Conservation (phyloP, 148 eudicot species). For the Suaeda aralocaspica region DNA sequence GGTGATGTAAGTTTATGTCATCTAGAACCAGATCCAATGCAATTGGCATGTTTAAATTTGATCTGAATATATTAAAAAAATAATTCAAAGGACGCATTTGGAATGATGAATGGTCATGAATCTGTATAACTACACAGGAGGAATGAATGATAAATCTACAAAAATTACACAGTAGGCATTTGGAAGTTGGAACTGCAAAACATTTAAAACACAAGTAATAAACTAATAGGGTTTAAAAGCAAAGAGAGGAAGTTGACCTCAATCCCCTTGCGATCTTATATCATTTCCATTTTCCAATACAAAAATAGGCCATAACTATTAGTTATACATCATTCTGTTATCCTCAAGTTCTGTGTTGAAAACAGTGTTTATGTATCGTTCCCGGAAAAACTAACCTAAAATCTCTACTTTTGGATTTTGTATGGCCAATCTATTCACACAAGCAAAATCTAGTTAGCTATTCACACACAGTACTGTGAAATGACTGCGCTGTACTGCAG, state of each 20-base stretch:
- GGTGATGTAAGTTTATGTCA: no score
- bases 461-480: constrained; percentile 19
- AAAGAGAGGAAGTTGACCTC: neutral
- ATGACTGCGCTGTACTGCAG: constrained; percentile 8
- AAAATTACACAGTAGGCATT: no score
- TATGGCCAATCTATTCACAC: constrained; percentile 26
- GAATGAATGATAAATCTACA: no score
- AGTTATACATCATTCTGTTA: constrained; percentile 15
- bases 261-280: neutral
- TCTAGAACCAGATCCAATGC: no score
- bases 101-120: no score
- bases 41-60: no score
- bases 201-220: neutral
- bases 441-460: constrained; percentile 33
- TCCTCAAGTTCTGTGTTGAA: constrained; percentile 13
- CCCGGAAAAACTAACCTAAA: constrained; percentile 16
- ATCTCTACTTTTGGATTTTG: neutral
- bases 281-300: constrained; percentile 6
- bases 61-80: no score
- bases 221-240: neutral
- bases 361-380: constrained; percentile 21
- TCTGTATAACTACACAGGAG: no score
- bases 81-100: no score
- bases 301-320: constrained; percentile 14
- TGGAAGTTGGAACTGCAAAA: neutral